phyloP scores from a whole-genome alignment of 2,329 filamentous ascomycete genomes.

The Neofusicoccum cordaticola region DNA sequence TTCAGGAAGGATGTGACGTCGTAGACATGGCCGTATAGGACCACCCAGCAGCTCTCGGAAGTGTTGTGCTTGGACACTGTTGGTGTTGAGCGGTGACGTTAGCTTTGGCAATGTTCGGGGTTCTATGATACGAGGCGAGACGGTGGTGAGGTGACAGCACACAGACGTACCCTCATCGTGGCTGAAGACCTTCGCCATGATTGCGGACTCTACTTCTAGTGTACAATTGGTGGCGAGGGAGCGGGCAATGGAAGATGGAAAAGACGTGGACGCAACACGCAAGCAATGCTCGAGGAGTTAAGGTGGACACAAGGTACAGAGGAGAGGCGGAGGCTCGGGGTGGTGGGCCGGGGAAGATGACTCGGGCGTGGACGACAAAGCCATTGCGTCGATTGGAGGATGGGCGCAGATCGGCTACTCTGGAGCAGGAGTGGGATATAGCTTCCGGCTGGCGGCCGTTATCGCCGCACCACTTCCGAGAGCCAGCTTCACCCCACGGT shows the following conservation, averaged over 20 bases:
- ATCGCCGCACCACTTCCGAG: neutral
- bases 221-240: neutral
- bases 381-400: conserved; percentile 13
- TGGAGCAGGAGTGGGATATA: conserved; percentile 16
- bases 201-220: neutral
- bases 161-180: conserved; percentile 58
- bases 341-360: neutral
- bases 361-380: conserved; percentile 8
- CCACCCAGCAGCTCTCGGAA: conserved; percentile 85
- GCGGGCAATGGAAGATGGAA: neutral
- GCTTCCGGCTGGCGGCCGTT: conserved; percentile 1
- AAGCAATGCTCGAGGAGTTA: neutral
- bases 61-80: conserved; percentile 71
- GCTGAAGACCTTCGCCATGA: conserved; percentile 65
- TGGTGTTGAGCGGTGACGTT: conserved; percentile 45
- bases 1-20: conserved; percentile 89
- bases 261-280: neutral
- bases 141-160: neutral
- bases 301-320: neutral
- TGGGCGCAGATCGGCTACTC: conserved; percentile 8
- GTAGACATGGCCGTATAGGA: conserved; percentile 83
- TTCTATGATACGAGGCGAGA: neutral
- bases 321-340: neutral
- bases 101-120: conserved; percentile 32
- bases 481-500: neutral